Evolutionary conservation across 169 alveolate genomes (phyloP).

Genomic region (Eimeria mitis): DNA sequence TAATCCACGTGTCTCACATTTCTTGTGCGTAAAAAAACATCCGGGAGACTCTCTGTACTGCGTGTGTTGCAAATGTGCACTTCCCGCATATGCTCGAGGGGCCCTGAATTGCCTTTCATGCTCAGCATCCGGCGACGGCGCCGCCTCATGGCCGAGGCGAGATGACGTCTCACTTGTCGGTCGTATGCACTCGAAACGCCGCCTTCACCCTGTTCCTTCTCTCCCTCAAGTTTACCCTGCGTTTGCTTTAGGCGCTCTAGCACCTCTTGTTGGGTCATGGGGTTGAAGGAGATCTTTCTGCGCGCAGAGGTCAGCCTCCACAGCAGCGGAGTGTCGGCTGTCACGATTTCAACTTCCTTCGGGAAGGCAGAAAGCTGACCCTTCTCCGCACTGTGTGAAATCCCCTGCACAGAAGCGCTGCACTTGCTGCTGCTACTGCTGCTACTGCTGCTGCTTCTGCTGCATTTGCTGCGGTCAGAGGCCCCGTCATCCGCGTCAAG

Average conservation of each 20-base stretch:
- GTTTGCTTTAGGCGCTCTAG: conserved; percentile 74
- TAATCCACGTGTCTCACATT: conserved; percentile 12
- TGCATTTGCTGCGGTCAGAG: conserved; percentile 42
- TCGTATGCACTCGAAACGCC: not conserved
- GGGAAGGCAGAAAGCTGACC: conserved; percentile 56
- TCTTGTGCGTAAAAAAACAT: conserved; percentile 30
- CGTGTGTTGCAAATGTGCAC: conserved; percentile 8
- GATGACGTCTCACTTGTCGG: not conserved
- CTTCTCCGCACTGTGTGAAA: conserved; percentile 14
- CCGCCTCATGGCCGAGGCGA: conserved; percentile 65
- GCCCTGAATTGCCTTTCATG: conserved; percentile 51
- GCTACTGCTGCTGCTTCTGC: conserved; percentile 61
- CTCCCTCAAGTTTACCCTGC: conserved; percentile 67
- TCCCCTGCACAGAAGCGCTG: not conserved
- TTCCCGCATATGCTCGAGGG: conserved; percentile 23
- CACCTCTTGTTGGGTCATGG: conserved; percentile 77
- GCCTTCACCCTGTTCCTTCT: conserved; percentile 19
- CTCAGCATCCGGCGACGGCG: conserved; percentile 24
- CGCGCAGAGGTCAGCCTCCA: conserved; percentile 78
- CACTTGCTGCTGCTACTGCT: conserved; percentile 56
- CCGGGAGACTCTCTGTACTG: conserved; percentile 72
- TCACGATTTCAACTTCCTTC: conserved; percentile 54
- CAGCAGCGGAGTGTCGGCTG: conserved; percentile 70
- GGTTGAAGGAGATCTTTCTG: conserved; percentile 62
- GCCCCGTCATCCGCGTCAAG: conserved; percentile 20